Evolutionary conservation across 129 eudicot genomes (phyloP).

Genomic region (Artemisia annua): DNA sequence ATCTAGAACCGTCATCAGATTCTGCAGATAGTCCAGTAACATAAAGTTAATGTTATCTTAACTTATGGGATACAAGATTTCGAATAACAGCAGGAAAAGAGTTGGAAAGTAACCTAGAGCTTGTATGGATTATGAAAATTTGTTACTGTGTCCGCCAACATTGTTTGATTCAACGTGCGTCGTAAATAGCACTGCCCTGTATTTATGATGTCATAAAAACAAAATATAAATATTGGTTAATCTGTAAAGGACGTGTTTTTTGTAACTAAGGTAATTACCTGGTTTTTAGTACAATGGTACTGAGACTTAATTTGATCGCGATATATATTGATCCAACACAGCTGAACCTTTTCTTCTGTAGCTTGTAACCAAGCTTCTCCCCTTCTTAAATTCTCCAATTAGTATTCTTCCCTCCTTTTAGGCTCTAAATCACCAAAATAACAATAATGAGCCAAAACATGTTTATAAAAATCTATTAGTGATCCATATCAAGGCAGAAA

Average conservation of each 20-base stretch:
- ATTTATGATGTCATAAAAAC: not conserved
- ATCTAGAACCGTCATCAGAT: slow-evolving; percentile 71
- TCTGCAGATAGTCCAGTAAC: slow-evolving; percentile 48
- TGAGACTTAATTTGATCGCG: slow-evolving; percentile 72
- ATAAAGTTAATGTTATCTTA: slow-evolving; percentile 1
- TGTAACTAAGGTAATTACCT: slow-evolving; percentile 31
- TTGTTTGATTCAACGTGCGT: slow-evolving; percentile 97
- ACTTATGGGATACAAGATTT: too few species aligned
- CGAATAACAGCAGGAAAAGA: not conserved
- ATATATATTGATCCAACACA: slow-evolving; percentile 77
- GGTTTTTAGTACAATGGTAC: slow-evolving; percentile 86
- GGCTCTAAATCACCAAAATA: slow-evolving; percentile 31
- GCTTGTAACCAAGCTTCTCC: slow-evolving; percentile 79
- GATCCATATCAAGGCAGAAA: not conserved
- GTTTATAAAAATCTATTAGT: not conserved
- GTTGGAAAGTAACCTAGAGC: slow-evolving; percentile 56
- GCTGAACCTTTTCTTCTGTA: slow-evolving; percentile 91
- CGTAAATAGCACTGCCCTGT: slow-evolving; percentile 79
- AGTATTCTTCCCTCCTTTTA: slow-evolving; percentile 36
- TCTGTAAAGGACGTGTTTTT: not conserved
- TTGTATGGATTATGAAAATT: slow-evolving; percentile 89
- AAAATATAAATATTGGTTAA: not conserved
- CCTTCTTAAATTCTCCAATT: slow-evolving; percentile 41
- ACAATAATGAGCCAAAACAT: not conserved
- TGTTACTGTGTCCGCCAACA: slow-evolving; percentile 90